Base-by-base conservation (phyloP, 2,329 filamentous ascomycete genomes). In the Raffaelea ambrosiae region DNA sequence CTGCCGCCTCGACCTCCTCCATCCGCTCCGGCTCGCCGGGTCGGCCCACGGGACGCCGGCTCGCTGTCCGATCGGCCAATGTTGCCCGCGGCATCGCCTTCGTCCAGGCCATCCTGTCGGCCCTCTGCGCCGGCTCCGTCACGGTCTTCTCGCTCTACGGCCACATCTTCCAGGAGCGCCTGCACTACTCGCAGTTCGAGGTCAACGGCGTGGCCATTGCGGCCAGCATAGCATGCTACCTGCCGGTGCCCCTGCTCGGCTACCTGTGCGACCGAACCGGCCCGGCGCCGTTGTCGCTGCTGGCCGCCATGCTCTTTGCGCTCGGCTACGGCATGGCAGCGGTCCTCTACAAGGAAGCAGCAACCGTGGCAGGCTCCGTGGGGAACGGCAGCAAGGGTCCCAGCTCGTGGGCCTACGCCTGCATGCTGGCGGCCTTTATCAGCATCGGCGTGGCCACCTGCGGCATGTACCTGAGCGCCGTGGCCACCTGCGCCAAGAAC, bases 401-500 rank as follows among this genome's bases (percentile, higher is more conserved):
- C 44, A 55, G 36, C 44, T 69, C 58, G 48, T 86, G 81, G 77
- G 84, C 88, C 0, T 89, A 94, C 57, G 77, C 77, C 55, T 71
- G 86, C 56, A 95, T 98, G 91, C 71, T 96, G 5, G 62, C 88
- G 47, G 84, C 89, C 1, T 98, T 97, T 63, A 74, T 90, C 42
- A 76, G 78, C 45, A 81, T 98, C 49, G 93, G 93, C 2, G 76
- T 84, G 53, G 91, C 81, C 5, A 96, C 91, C 0, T 87, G 86
- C 54, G 81, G 80, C 63, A 89, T 97, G 81, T 98, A 97, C 64
- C 74, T 97, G 48, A 79, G 83, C 44, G 84, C 88, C 2, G 84
- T 98, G n/a, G 91, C 91, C 7, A 95, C 91, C 0, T 95, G 89
- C 61, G 93, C 93, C 33, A 98, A 98, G 79, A 98, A 97, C 68